phyloP scores from a whole-genome alignment of 768 basidiomycete species.

The Termitomyces sp. region DNA sequence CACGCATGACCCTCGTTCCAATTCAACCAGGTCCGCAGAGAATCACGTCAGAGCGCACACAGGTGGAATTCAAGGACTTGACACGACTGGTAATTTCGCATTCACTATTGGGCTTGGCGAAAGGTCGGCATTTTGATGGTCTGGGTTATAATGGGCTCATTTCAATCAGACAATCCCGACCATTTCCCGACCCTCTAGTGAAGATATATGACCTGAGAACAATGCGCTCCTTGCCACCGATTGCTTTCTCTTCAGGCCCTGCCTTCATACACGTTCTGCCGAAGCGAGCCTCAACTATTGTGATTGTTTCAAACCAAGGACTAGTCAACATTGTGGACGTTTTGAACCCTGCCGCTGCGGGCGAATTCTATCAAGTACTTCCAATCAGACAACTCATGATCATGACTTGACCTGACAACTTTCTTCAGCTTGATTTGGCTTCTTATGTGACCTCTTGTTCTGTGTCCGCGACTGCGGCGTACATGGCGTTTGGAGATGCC shows the following conservation, averaged over 20 bases:
- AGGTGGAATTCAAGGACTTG: conserved; percentile 80
- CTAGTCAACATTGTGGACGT: conserved; percentile 85
- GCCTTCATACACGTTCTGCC: conserved; percentile 83
- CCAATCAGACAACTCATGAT: neutral
- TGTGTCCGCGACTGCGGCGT: conserved; percentile 84
- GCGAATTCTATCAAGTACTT: conserved; percentile 79
- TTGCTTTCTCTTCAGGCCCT: conserved; percentile 85
- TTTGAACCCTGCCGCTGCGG: conserved; percentile 60
- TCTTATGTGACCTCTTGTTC: conserved; percentile 80
- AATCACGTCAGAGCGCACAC: conserved; percentile 73
- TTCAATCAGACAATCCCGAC: conserved; percentile 71
- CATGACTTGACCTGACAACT: conserved; percentile 1
- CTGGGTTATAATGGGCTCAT: neutral
- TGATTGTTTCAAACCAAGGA: conserved; percentile 77
- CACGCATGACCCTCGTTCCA: conserved; percentile 69
- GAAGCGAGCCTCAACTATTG: conserved; percentile 68
- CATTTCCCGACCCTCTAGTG: conserved; percentile 87
- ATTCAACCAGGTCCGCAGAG: conserved; percentile 48
- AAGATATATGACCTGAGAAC: conserved; percentile 90
- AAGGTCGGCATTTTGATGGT: conserved; percentile 47
- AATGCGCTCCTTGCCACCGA: conserved; percentile 77
- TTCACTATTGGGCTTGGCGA: conserved; percentile 87
- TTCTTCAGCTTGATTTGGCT: conserved; percentile 58
- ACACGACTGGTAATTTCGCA: conserved; percentile 73
- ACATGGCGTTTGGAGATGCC: conserved; percentile 89